phyloP scores from a whole-genome alignment of 495 filamentous ascomycete species.

The Staphylotrichum longicolle region DNA sequence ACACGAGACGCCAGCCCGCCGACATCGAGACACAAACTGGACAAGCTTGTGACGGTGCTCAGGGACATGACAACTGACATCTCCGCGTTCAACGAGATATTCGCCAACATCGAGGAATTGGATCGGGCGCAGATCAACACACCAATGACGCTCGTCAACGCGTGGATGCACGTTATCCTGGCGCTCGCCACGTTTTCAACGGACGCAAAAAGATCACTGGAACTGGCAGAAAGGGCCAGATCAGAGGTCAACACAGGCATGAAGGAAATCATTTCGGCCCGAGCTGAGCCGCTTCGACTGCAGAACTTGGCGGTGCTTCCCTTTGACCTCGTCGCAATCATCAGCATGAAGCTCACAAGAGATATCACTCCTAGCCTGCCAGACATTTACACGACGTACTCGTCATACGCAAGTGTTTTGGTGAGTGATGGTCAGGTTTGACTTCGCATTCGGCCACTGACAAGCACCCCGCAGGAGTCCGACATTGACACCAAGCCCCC shows the following conservation, averaged over 20 bases:
- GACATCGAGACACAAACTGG: background rate
- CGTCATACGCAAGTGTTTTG: conserved; percentile 34
- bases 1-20: background rate
- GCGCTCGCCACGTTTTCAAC: conserved; percentile 3
- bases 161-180: conserved; percentile 12
- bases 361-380: conserved; percentile 28
- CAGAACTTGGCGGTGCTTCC: conserved; percentile 38
- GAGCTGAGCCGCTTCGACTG: conserved; percentile 14
- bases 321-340: conserved; percentile 36
- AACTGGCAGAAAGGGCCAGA: background rate
- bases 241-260: background rate
- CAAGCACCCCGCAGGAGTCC: conserved; percentile 24
- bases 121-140: conserved; percentile 8
- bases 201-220: background rate
- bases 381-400: conserved; percentile 38
- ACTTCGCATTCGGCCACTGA: background rate
- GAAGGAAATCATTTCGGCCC: conserved; percentile 3
- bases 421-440: conserved; percentile 16
- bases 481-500: conserved; percentile 35
- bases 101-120: background rate
- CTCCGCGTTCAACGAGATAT: background rate
- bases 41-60: background rate
- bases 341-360: conserved; percentile 34
- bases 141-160: background rate
- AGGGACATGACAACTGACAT: background rate